These are phyloP conservation scores for Panicum hallii DNA, from an alignment of 202 grass and related monocot species.

Conservation along the genomic window DNA sequence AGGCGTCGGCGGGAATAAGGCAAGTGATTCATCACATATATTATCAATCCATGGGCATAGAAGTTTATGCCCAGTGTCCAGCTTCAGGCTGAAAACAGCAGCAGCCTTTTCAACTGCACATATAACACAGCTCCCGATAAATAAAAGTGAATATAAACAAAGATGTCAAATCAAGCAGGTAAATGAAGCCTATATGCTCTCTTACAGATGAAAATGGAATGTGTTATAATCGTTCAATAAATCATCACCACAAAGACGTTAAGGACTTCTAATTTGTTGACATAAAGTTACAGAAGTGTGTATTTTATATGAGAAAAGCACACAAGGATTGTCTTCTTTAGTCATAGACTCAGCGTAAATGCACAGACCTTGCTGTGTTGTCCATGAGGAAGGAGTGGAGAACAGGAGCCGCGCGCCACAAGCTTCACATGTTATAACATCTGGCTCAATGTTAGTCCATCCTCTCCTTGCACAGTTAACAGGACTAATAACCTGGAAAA, in stretches of 20 bases:
- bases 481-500: slow-evolving; percentile 78
- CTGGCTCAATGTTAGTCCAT: slow-evolving; percentile 88
- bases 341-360: slow-evolving; percentile 17
- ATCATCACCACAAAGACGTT: slow-evolving; percentile 10
- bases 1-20: slow-evolving; percentile 84
- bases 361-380: slow-evolving; percentile 76
- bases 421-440: slow-evolving; percentile 92
- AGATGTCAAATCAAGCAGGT: slow-evolving; percentile 31
- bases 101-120: slow-evolving; percentile 97
- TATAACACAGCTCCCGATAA: slow-evolving; percentile 38
- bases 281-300: slow-evolving; percentile 8
- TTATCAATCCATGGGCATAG: slow-evolving; percentile 98
- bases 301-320: slow-evolving; percentile 12
- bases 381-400: slow-evolving; percentile 88
- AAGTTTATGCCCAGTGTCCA: slow-evolving; percentile 90
- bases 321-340: slow-evolving; percentile 20
- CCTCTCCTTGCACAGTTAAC: slow-evolving; percentile 97
- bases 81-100: slow-evolving; percentile 91
- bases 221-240: slow-evolving; percentile 5
- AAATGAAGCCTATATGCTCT: background rate
- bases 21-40: slow-evolving; percentile 92
- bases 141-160: slow-evolving; percentile 13
- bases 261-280: slow-evolving; percentile 11
- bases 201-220: slow-evolving; percentile 15
- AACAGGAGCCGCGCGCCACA: slow-evolving; percentile 88